Conservation (phyloP, 441 rosid genomes). For the Hura crepitans region DNA sequence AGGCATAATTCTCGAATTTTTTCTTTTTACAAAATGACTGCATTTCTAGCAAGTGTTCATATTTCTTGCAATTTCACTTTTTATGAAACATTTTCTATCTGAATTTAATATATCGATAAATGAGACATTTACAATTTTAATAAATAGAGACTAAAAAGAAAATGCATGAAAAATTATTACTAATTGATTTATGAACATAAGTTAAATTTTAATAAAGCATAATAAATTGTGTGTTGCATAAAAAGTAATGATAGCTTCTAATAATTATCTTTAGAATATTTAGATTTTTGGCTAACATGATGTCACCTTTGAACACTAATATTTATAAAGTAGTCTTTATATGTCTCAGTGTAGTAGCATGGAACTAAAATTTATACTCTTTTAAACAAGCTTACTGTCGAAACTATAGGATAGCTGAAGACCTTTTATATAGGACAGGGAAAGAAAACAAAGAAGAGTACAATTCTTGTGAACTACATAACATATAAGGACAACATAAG, state of each 20-base stretch:
- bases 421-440: no score
- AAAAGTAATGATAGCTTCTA: not conserved
- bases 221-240: not conserved
- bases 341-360: not conserved
- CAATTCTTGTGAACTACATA: no score
- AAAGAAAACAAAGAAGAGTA: no score
- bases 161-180: not conserved
- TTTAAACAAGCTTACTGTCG: not conserved
- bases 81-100: no score
- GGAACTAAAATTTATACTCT: not conserved
- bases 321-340: not conserved
- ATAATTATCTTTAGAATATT: not conserved
- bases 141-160: not conserved
- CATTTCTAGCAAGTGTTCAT: no score
- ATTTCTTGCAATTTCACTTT: not conserved
- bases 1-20: not conserved
- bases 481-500: no score
- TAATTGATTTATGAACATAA: not conserved
- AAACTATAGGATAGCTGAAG: no score
- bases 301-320: not conserved
- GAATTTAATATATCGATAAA: not conserved
- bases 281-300: not conserved
- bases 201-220: not conserved
- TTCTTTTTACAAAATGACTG: no score
- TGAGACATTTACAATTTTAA: not conserved